These are phyloP conservation scores for Artemisia annua DNA, from an alignment of 129 eudicot species.

Conservation along the genomic window DNA sequence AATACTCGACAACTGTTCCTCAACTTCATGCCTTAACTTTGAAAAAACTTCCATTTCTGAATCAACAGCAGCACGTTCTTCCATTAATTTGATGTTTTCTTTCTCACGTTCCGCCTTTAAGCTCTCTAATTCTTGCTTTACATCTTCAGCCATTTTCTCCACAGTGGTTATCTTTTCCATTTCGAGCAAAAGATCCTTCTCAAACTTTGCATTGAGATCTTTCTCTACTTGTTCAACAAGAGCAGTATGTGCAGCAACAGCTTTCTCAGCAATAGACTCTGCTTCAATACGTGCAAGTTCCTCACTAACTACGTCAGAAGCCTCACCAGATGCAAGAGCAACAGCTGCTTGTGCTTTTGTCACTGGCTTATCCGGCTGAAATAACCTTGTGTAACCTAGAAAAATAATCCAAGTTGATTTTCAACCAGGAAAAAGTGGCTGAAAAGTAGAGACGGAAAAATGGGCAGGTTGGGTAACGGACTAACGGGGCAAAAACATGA, in stretches of 20 bases:
- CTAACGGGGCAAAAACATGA: too few relatives aligned
- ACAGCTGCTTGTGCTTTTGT: conserved; percentile 2
- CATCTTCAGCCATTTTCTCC: background rate
- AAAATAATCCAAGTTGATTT: background rate
- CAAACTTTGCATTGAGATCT: background rate
- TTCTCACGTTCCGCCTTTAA: background rate
- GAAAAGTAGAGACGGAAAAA: background rate
- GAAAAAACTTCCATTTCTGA: background rate
- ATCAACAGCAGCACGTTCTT: background rate
- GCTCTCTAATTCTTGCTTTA: background rate
- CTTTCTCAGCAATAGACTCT: background rate
- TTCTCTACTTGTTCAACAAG: background rate
- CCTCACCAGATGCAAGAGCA: background rate
- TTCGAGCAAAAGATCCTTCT: background rate
- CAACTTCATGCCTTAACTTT: background rate
- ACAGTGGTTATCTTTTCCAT: background rate
- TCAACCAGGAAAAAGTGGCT: background rate
- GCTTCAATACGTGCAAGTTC: background rate
- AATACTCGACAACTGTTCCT: background rate
- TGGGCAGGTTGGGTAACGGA: too few relatives aligned
- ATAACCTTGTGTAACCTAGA: background rate
- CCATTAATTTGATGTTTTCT: background rate
- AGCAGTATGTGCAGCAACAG: background rate
- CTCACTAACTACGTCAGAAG: background rate
- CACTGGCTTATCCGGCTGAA: background rate